These are phyloP conservation scores for Niveomyces coronatus DNA, from an alignment of 2,329 filamentous ascomycete species.

Conservation along the genomic window DNA sequence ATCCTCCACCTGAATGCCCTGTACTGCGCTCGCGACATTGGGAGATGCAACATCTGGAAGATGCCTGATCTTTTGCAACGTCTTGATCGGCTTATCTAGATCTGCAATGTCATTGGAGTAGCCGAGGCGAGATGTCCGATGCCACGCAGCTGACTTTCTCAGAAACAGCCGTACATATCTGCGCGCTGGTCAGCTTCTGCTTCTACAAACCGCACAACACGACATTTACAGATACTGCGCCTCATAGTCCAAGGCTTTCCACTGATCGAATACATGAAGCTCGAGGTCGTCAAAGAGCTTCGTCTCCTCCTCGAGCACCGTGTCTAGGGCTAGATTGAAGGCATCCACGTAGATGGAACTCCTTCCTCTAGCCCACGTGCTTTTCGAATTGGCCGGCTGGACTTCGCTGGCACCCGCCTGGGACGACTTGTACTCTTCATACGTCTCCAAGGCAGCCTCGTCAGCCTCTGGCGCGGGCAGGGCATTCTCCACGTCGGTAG, in stretches of 20 bases:
- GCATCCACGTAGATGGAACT: slow-evolving; percentile 96
- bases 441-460: slow-evolving; percentile 65
- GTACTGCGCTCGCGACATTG: slow-evolving; percentile 13
- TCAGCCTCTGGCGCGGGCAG: slow-evolving; percentile 58
- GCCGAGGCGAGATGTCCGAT: slow-evolving; percentile 64
- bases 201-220: no score
- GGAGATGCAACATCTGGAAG: slow-evolving; percentile 36
- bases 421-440: slow-evolving; percentile 58
- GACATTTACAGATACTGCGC: slow-evolving; percentile 88
- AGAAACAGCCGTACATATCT: slow-evolving; percentile 90
- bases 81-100: slow-evolving; percentile 52
- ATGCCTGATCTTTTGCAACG: slow-evolving; percentile 46
- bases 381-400: slow-evolving; percentile 28
- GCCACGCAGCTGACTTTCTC: slow-evolving; percentile 85
- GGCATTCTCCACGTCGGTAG: slow-evolving; percentile 36
- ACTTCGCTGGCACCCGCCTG: slow-evolving; percentile 30
- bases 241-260: slow-evolving; percentile 68
- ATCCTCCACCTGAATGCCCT: slow-evolving; percentile 29
- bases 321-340: slow-evolving; percentile 85
- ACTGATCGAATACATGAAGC: slow-evolving; percentile 63
- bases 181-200: slow-evolving; percentile 12
- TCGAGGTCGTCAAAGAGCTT: slow-evolving; percentile 81
- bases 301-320: slow-evolving; percentile 77
- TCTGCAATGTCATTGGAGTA: slow-evolving; percentile 80
- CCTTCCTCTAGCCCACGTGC: slow-evolving; percentile 58